These are phyloP conservation scores for Mucor irregularis DNA, from an alignment of 371 early-diverging fungal species.

Conservation along the genomic window DNA sequence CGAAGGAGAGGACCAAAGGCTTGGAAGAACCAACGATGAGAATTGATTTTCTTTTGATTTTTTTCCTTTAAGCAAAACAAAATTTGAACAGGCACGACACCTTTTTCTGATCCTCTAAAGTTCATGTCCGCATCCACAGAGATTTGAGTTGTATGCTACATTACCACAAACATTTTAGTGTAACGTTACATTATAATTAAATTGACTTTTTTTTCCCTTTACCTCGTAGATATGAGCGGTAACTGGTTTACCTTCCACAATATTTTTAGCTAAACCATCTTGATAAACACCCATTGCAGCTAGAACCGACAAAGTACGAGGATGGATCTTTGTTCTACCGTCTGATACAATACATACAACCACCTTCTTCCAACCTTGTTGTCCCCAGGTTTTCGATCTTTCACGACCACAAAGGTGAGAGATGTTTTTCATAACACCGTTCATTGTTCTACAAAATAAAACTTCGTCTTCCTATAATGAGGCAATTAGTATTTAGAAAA, in stretches of 20 bases:
- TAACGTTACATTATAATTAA: slow-evolving; percentile 14
- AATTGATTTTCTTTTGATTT: slow-evolving; percentile 78
- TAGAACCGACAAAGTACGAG: slow-evolving; percentile 68
- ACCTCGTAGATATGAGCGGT: slow-evolving; percentile 81
- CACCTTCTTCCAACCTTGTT: slow-evolving; percentile 75
- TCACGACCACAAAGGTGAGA: slow-evolving; percentile 63
- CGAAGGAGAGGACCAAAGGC: slow-evolving; percentile 76
- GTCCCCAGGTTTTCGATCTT: slow-evolving; percentile 60
- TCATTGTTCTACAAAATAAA: slow-evolving; percentile 74
- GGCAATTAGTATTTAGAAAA: not conserved
- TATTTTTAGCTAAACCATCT: slow-evolving; percentile 75
- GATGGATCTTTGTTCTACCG: slow-evolving; percentile 65
- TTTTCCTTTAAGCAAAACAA: slow-evolving; percentile 80
- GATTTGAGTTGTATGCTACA: slow-evolving; percentile 75
- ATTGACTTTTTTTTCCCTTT: too few relatives aligned
- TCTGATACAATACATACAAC: slow-evolving; percentile 72
- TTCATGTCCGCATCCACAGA: slow-evolving; percentile 65
- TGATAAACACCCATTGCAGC: slow-evolving; percentile 82
- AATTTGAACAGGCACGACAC: slow-evolving; percentile 77
- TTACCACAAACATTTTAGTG: slow-evolving; percentile 1
- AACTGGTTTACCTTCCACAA: slow-evolving; percentile 66
- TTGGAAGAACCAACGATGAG: slow-evolving; percentile 90
- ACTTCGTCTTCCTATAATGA: slow-evolving; percentile 62
- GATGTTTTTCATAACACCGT: slow-evolving; percentile 74
- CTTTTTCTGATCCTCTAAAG: slow-evolving; percentile 62